Conservation (phyloP, 2,329 filamentous ascomycete species). For the Alternaria panax region DNA sequence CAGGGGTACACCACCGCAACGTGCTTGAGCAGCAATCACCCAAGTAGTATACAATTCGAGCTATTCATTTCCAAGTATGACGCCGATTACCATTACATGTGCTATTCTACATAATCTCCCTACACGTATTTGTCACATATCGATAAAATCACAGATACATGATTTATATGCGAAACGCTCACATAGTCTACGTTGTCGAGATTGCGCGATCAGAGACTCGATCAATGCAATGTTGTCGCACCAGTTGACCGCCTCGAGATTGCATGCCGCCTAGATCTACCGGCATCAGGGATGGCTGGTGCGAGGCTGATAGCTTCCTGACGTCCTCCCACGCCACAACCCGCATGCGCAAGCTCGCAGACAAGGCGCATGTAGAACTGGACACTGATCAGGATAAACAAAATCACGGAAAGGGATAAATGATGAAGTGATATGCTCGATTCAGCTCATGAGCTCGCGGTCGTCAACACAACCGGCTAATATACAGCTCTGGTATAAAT, state of each 20-base stretch:
- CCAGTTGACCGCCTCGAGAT: not conserved
- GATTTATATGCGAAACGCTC: not conserved
- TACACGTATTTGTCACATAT: not conserved
- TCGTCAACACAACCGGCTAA: conserved; percentile 62
- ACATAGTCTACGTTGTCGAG: not conserved
- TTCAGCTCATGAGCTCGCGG: conserved; percentile 56
- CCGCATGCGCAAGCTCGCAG: not conserved
- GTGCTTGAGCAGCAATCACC: not conserved
- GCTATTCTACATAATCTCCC: not conserved
- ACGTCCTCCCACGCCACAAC: not conserved
- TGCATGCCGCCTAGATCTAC: not conserved
- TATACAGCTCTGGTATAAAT: conserved; percentile 66
- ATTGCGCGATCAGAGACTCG: not conserved
- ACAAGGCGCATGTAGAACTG: not conserved
- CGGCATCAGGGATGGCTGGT: not conserved
- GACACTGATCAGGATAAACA: not conserved
- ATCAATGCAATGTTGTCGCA: not conserved
- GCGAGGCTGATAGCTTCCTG: not conserved
- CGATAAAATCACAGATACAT: not conserved
- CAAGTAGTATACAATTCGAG: not conserved
- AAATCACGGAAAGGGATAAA: not conserved
- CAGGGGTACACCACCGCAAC: not conserved
- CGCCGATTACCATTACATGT: not conserved
- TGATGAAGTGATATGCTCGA: conserved; percentile 46
- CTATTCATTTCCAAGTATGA: no score